Conservation (phyloP, 176 grass and related monocot genomes). For the Zoysia japonica region DNA sequence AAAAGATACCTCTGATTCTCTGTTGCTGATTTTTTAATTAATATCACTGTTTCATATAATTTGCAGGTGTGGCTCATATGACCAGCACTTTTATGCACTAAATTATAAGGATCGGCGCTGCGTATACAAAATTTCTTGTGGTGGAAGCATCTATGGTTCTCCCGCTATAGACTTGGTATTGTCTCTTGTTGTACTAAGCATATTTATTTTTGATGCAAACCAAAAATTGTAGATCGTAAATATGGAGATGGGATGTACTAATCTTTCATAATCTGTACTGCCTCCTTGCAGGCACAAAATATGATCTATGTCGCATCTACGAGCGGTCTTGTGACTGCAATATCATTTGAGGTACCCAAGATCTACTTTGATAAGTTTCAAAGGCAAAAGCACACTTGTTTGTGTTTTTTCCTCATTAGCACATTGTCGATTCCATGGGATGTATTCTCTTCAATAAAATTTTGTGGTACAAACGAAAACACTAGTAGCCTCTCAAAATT, state of each 20-base stretch:
- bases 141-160: slow-evolving; percentile 96
- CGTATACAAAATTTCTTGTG: slow-evolving; percentile 77
- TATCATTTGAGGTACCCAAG: slow-evolving; percentile 65
- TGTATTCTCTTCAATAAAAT: slow-evolving; percentile 14
- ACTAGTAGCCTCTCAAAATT: not conserved
- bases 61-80: slow-evolving; percentile 90
- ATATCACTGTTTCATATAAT: not conserved
- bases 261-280: slow-evolving; percentile 13
- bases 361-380: slow-evolving; percentile 25
- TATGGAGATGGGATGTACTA: not conserved
- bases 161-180: slow-evolving; percentile 70
- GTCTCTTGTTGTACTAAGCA: slow-evolving; percentile 5
- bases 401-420: slow-evolving; percentile 1
- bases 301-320: slow-evolving; percentile 76
- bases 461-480: slow-evolving; percentile 4
- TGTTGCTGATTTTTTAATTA: slow-evolving; percentile 12
- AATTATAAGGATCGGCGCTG: slow-evolving; percentile 73
- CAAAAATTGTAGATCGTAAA: slow-evolving; percentile 12
- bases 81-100: slow-evolving; percentile 80
- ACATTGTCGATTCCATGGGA: not conserved
- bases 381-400: not conserved
- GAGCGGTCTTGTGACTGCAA: slow-evolving; percentile 78
- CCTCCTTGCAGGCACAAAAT: slow-evolving; percentile 47
- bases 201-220: not conserved
- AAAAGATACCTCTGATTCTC: slow-evolving; percentile 11